Base-by-base conservation (phyloP, 768 basidiomycete species). In the Chlorophyllum brunneum region DNA sequence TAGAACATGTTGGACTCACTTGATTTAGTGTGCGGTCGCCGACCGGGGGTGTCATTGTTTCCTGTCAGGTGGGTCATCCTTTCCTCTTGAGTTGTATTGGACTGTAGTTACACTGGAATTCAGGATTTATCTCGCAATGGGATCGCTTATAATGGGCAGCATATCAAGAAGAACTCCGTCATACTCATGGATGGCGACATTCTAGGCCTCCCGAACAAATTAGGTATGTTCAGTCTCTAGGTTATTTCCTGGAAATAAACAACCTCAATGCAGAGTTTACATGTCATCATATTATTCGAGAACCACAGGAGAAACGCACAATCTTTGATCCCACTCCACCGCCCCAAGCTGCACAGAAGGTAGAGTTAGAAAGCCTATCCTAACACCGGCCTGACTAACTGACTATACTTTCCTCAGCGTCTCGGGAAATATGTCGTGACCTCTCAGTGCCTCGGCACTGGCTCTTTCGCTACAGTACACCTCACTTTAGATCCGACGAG, bases 51-150 rank as follows among this genome's bases (percentile, higher is more conserved):
- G 70, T 87, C 29, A 83, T 90, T 58, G 75, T 92, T 46, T 90
- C 90, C 4, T 91, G 89, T 60, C 84, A 90, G 70, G 88, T 88
- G 62, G 18, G 61, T 37, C 26, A 45, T 36, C 34, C 16, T 31
- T 9, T 4, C 40, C 10, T 4, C 38, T 30, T 33, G 3, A 10
- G 9, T 0, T 34, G n/a, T 38, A 20, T 51, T 34, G 45, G 26
- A 31, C 51, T 15, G 36, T 23, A 15, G 41, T 34, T 30, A 22
- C 0, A 22, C 26, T 9, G 46, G 5, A 8, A 23, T 16, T 20
- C 56, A 91, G 88, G 90, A 92, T 63, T 31, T 82, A 22, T 92
- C 90, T 1, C 81, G 85, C 16, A 92, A 92, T 54, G 90, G 90
- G 1, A 68, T 90, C 31, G 64, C 77, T 26, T 71, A 91, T 41